These are phyloP conservation scores for Hyaloscypha variabilis DNA, from an alignment of 495 filamentous ascomycete species.

Conservation along the genomic window DNA sequence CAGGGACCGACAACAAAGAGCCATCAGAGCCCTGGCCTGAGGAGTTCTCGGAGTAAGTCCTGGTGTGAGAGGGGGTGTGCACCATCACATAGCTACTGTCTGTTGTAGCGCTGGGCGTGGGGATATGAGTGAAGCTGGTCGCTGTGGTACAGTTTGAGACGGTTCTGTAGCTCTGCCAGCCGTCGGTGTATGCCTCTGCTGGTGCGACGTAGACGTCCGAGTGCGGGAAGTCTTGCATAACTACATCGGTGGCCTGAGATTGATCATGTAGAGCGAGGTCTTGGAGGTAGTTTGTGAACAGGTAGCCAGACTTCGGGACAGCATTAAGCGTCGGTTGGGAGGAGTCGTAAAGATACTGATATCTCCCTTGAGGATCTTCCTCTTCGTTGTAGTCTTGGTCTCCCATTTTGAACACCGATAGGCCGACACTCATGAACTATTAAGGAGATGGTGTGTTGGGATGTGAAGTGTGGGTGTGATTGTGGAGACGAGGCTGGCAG, in stretches of 20 bases:
- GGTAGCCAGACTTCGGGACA: background rate
- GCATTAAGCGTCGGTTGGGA: background rate
- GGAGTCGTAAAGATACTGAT: background rate
- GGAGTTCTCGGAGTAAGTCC: conserved; percentile 11
- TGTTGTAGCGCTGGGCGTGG: conserved; percentile 1
- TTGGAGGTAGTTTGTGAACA: background rate
- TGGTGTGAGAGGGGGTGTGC: background rate
- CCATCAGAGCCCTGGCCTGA: conserved; percentile 2
- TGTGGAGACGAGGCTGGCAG: background rate
- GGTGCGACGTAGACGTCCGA: background rate
- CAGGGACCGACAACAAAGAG: conserved; percentile 1
- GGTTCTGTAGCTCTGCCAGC: background rate
- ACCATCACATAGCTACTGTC: conserved; percentile 7
- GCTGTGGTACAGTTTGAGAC: background rate
- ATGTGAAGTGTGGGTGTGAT: background rate
- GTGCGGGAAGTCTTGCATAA: background rate
- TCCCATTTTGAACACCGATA: background rate
- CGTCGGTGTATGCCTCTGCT: background rate
- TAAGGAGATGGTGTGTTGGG: background rate
- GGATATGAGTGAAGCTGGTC: background rate
- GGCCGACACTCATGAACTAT: background rate
- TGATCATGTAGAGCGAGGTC: background rate
- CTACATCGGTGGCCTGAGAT: background rate
- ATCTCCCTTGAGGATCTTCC: background rate
- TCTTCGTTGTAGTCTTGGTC: background rate